Evolutionary conservation across 495 filamentous ascomycete genomes (phyloP), one percentile per base, ranked within the genome.

Genomic region (Xylaria intraflava): DNA sequence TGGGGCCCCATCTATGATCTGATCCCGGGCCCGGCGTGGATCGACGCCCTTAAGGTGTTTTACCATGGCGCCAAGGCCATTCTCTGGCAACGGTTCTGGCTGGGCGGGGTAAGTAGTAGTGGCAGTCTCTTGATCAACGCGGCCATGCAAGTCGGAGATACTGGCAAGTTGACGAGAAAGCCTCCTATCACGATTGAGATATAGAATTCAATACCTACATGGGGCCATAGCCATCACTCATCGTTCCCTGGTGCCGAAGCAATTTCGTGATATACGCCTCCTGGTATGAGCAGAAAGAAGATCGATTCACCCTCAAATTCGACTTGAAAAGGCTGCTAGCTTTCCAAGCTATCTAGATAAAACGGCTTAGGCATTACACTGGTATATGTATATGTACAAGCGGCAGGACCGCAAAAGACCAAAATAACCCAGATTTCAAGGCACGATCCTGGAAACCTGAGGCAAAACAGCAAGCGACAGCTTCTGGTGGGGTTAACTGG

Each of bases 61-160:
- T 70, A 73, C 54, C 80, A 85, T 57, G 90, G 88, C 2, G 38
- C 83, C 0, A 64, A 72, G 19, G 83, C 79, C 7, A 69, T 94
- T 14, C 50, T 90, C 10, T 93, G 89, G 88, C 80, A 84, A 50
- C 89, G 87, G 84, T 50, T 78, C 11, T 77, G 78, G 75, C 62
- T 70, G 0, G 75, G 76, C 6, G 71, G 73, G 1, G 82, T 78
- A 24, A 81, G 86, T 1, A 81, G 81, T 1, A 81, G 82, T 62
- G 80, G 78, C 19, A 76, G 74, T 0, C 65, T 88, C 62, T 74
- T 93, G 79, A 79, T 92, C 8, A 94, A 94, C 69, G 88, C 88
- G 2, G 78, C 87, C 0, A 78, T 88, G 60, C 86, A 86, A 73
- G 80, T 85, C 66, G 75, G 78, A 11, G 81, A 79, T 46, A 85